Conservation (phyloP, 768 basidiomycete genomes). For the Phaeotremella skinneri region DNA sequence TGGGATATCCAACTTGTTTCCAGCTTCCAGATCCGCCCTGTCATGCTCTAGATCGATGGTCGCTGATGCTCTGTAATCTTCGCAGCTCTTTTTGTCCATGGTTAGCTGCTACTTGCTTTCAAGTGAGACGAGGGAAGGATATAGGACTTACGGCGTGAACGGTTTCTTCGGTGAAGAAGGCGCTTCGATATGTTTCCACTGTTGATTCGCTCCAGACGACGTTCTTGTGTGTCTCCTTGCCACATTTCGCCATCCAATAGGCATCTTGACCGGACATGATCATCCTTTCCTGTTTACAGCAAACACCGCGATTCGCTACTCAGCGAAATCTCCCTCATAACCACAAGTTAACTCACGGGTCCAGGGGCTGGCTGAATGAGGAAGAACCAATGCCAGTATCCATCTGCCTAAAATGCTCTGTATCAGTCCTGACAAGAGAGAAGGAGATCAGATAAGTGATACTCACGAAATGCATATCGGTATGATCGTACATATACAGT, state of each 20-base stretch:
- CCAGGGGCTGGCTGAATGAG: constrained; percentile 33
- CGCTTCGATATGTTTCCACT: constrained; percentile 22
- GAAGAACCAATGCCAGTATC: constrained; percentile 48
- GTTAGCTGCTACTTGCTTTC: not conserved
- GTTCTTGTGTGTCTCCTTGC: constrained; percentile 15
- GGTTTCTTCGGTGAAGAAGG: constrained; percentile 18
- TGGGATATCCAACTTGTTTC: constrained; percentile 20
- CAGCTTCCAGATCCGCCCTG: constrained; percentile 21
- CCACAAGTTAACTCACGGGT: constrained; percentile 21
- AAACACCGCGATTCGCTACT: not conserved
- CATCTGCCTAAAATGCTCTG: constrained; percentile 21
- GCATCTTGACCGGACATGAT: constrained; percentile 27
- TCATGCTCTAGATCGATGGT: constrained; percentile 49
- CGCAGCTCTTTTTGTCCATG: constrained; percentile 30
- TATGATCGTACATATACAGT: constrained; percentile 38
- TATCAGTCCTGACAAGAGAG: not conserved
- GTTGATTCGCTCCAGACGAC: constrained; percentile 31
- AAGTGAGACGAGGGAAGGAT: not conserved
- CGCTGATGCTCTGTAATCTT: constrained; percentile 50
- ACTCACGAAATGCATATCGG: constrained; percentile 36
- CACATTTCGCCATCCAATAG: constrained; percentile 25
- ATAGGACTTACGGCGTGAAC: constrained; percentile 34
- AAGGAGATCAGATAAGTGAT: not conserved
- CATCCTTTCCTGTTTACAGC: constrained; percentile 26
- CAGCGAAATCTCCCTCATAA: not conserved